Evolutionary conservation across 2,329 filamentous ascomycete genomes (phyloP), one percentile per base, ranked within the genome.

Genomic region (Whalleya microplaca): DNA sequence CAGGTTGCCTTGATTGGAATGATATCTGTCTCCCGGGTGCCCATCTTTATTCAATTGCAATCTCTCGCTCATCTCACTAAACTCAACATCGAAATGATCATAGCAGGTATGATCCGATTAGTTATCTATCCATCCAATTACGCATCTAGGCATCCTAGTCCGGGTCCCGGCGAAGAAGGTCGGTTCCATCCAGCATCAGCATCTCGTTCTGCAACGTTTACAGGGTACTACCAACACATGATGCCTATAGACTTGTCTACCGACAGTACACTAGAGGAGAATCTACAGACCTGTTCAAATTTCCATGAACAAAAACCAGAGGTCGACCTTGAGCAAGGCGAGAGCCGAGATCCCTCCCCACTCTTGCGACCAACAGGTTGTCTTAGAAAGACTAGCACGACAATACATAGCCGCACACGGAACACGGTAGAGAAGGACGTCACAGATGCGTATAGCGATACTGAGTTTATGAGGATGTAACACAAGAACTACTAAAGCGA

Each of bases 1-100:
- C 41, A 72, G 46, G 51, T 65, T 0, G 44, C 62, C 27, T 61
- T 72, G 0, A 62, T 66, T n/a, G 58, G 54, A 3, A 37, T 64
- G 4, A 58, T 63, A 56, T 63, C 52, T 21, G 48, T 64, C 4
- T 50, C 55, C 27, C 55, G 59, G 29, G 23, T 46, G 21, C 45
- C 54, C n/a, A 55, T 65, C 12, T 65, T 53, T 19, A 51, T 59
- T 8, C 59, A 61, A n/a, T 64, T 63, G 21, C 61, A 63, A 21
- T 53, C 57, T 7, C 46, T 64, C 20, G 58, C 42, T 2, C 64
- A 68, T 47, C 49, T 64, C 21, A 57, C 62, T 23, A 68, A 66
- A 37, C 58, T 63, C 18, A 61, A 61, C 21, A 66, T 62, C 51
- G 65, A 66, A 48, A 64, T 66, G 58, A 49, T 60, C 14, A 62